A percentile compares a stretch with the other conserved stretches of the same genome.
phyloP scores from a whole-genome alignment of 2,329 filamentous ascomycete species.

The Thielaviopsis musarum region DNA sequence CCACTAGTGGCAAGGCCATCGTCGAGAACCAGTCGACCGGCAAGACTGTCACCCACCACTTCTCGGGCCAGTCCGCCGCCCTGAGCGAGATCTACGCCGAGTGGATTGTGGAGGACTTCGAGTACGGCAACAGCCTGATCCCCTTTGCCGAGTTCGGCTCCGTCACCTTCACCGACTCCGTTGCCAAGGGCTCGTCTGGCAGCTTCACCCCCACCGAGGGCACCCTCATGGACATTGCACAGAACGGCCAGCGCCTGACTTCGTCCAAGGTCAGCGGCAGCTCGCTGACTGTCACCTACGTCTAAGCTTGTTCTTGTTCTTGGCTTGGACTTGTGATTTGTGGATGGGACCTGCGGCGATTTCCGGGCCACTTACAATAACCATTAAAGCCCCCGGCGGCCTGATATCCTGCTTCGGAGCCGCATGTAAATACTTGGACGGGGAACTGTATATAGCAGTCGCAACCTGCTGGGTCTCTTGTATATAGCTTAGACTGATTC shows the following conservation, averaged over 20 bases:
- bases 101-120: slow-evolving; percentile 42
- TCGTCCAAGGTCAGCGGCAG: slow-evolving; percentile 9
- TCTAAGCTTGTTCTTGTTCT: neutral
- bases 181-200: slow-evolving; percentile 12
- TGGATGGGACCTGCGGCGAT: too few species aligned
- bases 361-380: too few species aligned
- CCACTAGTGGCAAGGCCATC: slow-evolving; percentile 16
- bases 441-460: too few species aligned
- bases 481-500: too few species aligned
- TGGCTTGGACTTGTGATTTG: neutral
- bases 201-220: slow-evolving; percentile 8
- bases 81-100: slow-evolving; percentile 41
- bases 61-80: slow-evolving; percentile 25
- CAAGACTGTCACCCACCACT: slow-evolving; percentile 32
- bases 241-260: slow-evolving; percentile 9
- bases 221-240: slow-evolving; percentile 14
- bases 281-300: slow-evolving; percentile 2
- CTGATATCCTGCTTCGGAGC: too few species aligned
- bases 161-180: slow-evolving; percentile 11
- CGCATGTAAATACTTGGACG: too few species aligned
- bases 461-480: too few species aligned
- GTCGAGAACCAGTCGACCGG: slow-evolving; percentile 34
- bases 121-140: slow-evolving; percentile 15
- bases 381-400: too few species aligned
- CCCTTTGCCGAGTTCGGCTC: slow-evolving; percentile 19